Conservation (phyloP, 805 yeast genomes). For the Saccharomyces jurei region DNA sequence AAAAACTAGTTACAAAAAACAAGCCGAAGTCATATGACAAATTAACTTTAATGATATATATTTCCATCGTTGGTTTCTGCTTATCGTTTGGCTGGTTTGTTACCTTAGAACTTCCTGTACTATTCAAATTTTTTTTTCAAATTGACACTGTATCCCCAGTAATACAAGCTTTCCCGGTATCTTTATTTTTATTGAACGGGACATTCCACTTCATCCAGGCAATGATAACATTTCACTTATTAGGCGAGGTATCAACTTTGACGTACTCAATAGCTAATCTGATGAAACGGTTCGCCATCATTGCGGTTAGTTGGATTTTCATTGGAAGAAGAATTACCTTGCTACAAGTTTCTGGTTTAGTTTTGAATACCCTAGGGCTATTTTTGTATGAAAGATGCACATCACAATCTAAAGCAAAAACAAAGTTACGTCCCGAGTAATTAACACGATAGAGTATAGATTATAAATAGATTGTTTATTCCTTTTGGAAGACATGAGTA, state of each 20-base stretch:
- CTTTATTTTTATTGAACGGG: slow-evolving; percentile 56
- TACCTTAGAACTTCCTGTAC: slow-evolving; percentile 46
- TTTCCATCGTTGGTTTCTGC: slow-evolving; percentile 63
- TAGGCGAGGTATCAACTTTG: slow-evolving; percentile 76
- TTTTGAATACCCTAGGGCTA: slow-evolving; percentile 46
- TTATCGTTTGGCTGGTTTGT: slow-evolving; percentile 71
- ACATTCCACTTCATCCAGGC: slow-evolving; percentile 73
- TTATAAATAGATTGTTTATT: background rate
- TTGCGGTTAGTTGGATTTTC: slow-evolving; percentile 66
- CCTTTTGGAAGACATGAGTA: background rate
- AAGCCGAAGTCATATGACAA: slow-evolving; percentile 54
- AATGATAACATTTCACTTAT: slow-evolving; percentile 67
- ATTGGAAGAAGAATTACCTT: slow-evolving; percentile 42
- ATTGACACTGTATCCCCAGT: slow-evolving; percentile 13
- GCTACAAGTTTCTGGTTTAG: slow-evolving; percentile 43
- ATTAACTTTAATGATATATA: slow-evolving; percentile 70
- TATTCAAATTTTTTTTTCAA: slow-evolving; percentile 16
- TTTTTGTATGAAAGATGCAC: slow-evolving; percentile 50
- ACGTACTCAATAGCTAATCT: slow-evolving; percentile 81
- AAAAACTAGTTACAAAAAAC: background rate
- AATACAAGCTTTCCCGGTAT: slow-evolving; percentile 35
- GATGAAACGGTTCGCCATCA: slow-evolving; percentile 81
- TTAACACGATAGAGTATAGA: background rate
- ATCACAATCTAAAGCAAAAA: slow-evolving; percentile 6
- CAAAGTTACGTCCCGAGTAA: slow-evolving; percentile 8